Base-by-base conservation (phyloP, 345 rosid genomes). In the Barbarea vulgaris region DNA sequence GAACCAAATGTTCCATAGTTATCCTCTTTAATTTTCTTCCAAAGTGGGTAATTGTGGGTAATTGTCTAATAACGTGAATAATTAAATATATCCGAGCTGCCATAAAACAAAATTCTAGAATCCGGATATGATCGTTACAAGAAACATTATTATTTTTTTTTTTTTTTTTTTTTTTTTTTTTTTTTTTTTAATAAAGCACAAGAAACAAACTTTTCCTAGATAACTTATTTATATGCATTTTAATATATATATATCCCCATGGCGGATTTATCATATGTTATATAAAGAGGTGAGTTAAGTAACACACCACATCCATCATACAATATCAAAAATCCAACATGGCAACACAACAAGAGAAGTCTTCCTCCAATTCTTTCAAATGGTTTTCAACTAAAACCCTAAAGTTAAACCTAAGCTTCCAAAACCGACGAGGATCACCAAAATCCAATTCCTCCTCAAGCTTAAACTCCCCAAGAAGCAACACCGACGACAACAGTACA, bases 331-430 rank as follows among this genome's bases (percentile, higher is more conserved):
- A 56, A 44, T 78, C 59, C 55, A 59, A 44, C 33, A 79, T 79
- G 81, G 70, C 75, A 73, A 36, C 64, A 61, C 47, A 31, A 8
- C 58, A 51, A 56, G 54, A 70, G 19, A 70, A 71, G 18, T 56
- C 37, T 58, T 48, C 62, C 37, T 68, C 79, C 56, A 79, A 79
- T 9, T 75, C 82, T 46, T 57, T 69, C 55, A 79, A 69, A 65
- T 75, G 77, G 77, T 65, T 80, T 25, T 80, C 76, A 22, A 57
- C 67, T 14, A 80, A 69, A 68, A 44, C 67, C 56, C 25, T 75
- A 19, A 80, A 70, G 27, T 13, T 80, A 70, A 80, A 53, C 57
- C 39, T 75, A 50, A 64, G 76, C 53, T 78, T 78, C 69, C 67
- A 78, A 31, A 71, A 48, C 63, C 72, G 56, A 72, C 47, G 53